Conservation (phyloP, 176 grass and related monocot genomes). For the Musa itinerans region DNA sequence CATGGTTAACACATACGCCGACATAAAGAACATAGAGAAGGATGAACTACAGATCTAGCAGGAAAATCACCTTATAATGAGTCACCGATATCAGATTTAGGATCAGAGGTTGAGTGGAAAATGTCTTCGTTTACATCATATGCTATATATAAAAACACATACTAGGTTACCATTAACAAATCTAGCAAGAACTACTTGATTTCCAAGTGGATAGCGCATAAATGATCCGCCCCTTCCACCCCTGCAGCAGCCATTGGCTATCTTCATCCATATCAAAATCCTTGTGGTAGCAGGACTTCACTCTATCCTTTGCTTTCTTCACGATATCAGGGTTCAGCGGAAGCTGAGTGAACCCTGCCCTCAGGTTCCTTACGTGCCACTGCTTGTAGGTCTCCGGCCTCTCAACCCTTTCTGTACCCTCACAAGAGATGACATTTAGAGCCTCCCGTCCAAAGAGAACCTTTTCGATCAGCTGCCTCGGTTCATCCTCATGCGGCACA, state of each 20-base stretch:
- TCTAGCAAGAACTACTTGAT: not conserved
- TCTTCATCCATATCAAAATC: slow-evolving; percentile 34
- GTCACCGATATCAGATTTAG: not conserved
- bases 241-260: slow-evolving; percentile 28
- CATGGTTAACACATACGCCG: too few relatives aligned
- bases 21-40: too few relatives aligned
- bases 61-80: not conserved
- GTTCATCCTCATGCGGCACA: slow-evolving; percentile 24
- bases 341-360: slow-evolving; percentile 31
- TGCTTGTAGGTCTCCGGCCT: slow-evolving; percentile 44
- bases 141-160: not conserved
- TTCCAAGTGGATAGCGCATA: slow-evolving; percentile 30
- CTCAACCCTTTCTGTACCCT: slow-evolving; percentile 35
- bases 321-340: slow-evolving; percentile 3
- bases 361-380: slow-evolving; percentile 24
- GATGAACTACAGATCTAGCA: not conserved
- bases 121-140: not conserved
- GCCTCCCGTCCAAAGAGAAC: slow-evolving; percentile 9
- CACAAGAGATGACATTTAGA: slow-evolving; percentile 37
- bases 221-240: slow-evolving; percentile 41
- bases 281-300: slow-evolving; percentile 24
- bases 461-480: slow-evolving; percentile 28
- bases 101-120: not conserved
- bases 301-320: slow-evolving; percentile 4
- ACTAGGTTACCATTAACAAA: not conserved